Evolutionary conservation across 1,139 yeast genomes (phyloP).

Genomic region (Candida sojae): DNA sequence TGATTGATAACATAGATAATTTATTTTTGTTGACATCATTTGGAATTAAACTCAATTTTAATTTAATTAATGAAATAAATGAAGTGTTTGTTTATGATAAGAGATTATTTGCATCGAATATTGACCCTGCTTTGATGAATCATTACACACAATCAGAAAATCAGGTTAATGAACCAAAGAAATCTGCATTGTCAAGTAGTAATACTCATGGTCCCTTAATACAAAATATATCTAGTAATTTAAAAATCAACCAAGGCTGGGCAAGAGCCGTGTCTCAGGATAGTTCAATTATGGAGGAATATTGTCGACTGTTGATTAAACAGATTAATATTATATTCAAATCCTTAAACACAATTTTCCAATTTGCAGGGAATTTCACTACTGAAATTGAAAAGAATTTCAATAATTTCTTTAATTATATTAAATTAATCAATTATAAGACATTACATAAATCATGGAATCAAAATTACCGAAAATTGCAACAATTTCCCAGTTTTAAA

Average conservation of each 20-base stretch:
- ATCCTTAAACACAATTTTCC: conserved; percentile 57
- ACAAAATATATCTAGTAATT: conserved; percentile 20
- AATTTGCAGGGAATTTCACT: conserved; percentile 56
- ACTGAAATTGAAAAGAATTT: conserved; percentile 54
- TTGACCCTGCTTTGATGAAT: conserved; percentile 10
- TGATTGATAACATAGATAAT: conserved; percentile 39
- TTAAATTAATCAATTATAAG: conserved; percentile 47
- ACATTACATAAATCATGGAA: conserved; percentile 54
- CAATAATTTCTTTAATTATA: conserved; percentile 48
- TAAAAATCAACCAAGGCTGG: conserved; percentile 31
- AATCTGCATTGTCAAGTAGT: conserved; percentile 7
- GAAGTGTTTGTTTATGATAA: conserved; percentile 65
- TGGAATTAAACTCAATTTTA: conserved; percentile 61
- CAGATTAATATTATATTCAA: conserved; percentile 47
- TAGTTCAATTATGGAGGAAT: conserved; percentile 20
- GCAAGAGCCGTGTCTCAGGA: conserved; percentile 25
- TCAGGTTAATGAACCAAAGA: conserved; percentile 6
- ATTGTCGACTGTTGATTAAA: conserved; percentile 20
- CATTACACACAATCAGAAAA: conserved; percentile 1
- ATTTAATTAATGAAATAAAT: conserved; percentile 44
- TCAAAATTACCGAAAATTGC: conserved; percentile 39
- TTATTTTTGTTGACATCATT: conserved; percentile 64
- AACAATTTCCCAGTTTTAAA: conserved; percentile 32
- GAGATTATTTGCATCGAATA: conserved; percentile 38
- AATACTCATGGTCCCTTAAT: conserved; percentile 15